phyloP scores from a whole-genome alignment of 148 eudicot genomes.

The Nyssa sinensis region DNA sequence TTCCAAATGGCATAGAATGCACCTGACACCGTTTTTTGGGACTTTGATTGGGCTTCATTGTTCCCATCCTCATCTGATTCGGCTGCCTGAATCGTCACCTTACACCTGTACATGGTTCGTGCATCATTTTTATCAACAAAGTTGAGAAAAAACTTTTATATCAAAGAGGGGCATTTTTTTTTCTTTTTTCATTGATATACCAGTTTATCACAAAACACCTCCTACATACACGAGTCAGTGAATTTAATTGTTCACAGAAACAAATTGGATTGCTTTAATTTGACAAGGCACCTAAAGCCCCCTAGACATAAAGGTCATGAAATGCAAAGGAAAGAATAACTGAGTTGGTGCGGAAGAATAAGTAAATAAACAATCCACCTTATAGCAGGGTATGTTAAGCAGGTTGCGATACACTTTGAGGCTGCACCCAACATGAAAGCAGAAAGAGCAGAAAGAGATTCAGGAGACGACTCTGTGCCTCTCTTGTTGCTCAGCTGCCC shows the following conservation, averaged over 20 bases:
- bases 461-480: slow-evolving; percentile 45
- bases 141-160: background rate
- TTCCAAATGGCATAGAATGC: slow-evolving; percentile 65
- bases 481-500: slow-evolving; percentile 29
- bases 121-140: background rate
- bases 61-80: slow-evolving; percentile 46
- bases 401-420: slow-evolving; percentile 85
- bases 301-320: background rate
- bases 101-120: slow-evolving; percentile 54
- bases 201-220: background rate
- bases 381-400: slow-evolving; percentile 89
- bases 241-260: background rate
- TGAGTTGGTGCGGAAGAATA: background rate
- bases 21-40: slow-evolving; percentile 56
- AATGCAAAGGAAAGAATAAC: background rate
- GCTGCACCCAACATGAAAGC: slow-evolving; percentile 89
- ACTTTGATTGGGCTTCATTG: slow-evolving; percentile 25
- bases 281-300: background rate
- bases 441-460: slow-evolving; percentile 77
- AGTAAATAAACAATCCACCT: slow-evolving; percentile 42
- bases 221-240: background rate
- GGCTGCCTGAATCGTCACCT: slow-evolving; percentile 86
- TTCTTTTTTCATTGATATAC: background rate
- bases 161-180: background rate
- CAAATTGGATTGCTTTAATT: too few relatives aligned